Base-by-base conservation (phyloP, 140 eudicot species). In the Stevia rebaudiana region DNA sequence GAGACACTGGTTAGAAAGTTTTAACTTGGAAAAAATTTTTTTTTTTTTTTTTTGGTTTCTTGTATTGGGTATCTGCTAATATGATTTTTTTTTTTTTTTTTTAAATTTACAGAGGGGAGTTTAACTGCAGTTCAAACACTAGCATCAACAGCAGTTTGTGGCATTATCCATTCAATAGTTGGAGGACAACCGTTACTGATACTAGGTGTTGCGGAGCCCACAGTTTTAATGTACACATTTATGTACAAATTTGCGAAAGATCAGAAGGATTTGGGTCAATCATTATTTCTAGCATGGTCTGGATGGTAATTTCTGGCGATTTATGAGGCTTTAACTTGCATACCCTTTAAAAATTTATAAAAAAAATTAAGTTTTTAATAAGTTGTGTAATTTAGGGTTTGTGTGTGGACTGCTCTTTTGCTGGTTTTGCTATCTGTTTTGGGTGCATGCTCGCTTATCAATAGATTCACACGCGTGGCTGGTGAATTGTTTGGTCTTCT, bases 191-290 rank as follows among this genome's bases (percentile, higher is more conserved):
- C 98, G 11, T 77, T 92, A 11, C 95, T 92, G 15, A 88, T 92
- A 66, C 85, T 92, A 50, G 98, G 98, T 33, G 98, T 92, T 8
- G 98, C 98, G 43, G 98, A 92, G 68, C 98, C 98, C 23, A 92
- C 98, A 0, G 98, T 92, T 41, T 69, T 92, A 28, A 92, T 92
- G 98, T 92, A 92, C 82, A 92, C 96, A 11, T 92, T 88, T 80
- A 83, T 92, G 96, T 92, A 79, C 83, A 74, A 85, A 35, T 92
- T 92, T 64, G 98, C 92, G 12, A 92, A 92, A 70, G 95, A 85
- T 67, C 86, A 89, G 37, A 92, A 85, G 72, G 95, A 92, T 78
- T 83, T 92, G 83, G 98, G 98, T 21, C 84, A 68, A 64, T 71
- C 82, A 55, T 86, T 92, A 56, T 92, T 84, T 74, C 80, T 88